phyloP scores from a whole-genome alignment of 2,329 filamentous ascomycete genomes.

The Amauroascus verrucosus region DNA sequence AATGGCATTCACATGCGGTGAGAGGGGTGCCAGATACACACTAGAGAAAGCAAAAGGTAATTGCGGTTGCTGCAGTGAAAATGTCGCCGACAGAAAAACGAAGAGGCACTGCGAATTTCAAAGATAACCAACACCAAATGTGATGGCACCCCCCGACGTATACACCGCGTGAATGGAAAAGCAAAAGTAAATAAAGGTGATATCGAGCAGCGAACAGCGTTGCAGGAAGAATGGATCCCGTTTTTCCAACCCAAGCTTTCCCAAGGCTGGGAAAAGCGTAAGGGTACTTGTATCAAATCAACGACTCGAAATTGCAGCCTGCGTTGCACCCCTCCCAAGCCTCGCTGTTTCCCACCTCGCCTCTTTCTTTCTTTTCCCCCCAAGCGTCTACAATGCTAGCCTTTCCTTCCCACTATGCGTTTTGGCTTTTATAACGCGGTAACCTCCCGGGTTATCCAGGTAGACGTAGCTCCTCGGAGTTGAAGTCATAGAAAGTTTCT shows the following conservation, averaged over 20 bases:
- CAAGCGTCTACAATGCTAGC: neutral
- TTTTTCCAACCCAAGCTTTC: neutral
- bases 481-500: neutral
- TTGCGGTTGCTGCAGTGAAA: too few species aligned
- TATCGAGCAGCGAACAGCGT: conserved; percentile 13
- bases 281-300: neutral
- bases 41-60: neutral
- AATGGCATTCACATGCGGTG: neutral
- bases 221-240: conserved; percentile 14
- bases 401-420: too few species aligned
- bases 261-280: neutral
- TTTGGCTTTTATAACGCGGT: too few species aligned
- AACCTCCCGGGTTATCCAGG: too few species aligned
- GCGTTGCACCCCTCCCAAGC: conserved; percentile 5
- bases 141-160: neutral
- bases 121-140: neutral
- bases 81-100: too few species aligned
- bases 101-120: neutral
- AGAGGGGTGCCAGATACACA: neutral
- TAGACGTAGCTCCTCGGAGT: neutral
- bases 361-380: neutral
- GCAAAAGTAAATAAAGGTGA: neutral
- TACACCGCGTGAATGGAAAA: neutral
- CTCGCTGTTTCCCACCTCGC: neutral
- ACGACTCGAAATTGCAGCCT: neutral